These are phyloP conservation scores for Aleurites moluccanus DNA, from an alignment of 441 rosid species.

Conservation along the genomic window DNA sequence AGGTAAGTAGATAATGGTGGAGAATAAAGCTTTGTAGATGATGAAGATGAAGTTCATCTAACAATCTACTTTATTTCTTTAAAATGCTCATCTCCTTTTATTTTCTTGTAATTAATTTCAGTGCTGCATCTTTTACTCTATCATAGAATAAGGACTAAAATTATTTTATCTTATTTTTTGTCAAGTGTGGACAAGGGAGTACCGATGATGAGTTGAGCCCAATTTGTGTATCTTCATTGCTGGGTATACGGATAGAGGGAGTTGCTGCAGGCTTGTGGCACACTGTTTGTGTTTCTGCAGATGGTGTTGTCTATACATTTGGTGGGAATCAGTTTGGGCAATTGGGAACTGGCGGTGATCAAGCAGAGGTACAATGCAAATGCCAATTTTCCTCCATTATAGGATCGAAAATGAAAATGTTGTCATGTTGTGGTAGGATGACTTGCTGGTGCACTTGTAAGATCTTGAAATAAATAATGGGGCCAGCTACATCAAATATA, in stretches of 20 bases:
- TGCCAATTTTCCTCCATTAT: background rate
- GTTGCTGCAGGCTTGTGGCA: slow-evolving; percentile 98
- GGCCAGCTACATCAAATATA: background rate
- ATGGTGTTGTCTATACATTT: slow-evolving; percentile 86
- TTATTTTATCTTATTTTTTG: slow-evolving; percentile 24
- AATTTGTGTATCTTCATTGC: slow-evolving; percentile 77
- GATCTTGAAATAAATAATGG: background rate
- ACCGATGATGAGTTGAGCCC: slow-evolving; percentile 94
- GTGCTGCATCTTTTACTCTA: slow-evolving; percentile 19
- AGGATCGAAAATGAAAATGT: background rate
- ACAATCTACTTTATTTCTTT: slow-evolving; percentile 33
- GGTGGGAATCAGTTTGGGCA: slow-evolving; percentile 99
- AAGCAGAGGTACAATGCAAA: slow-evolving; percentile 74
- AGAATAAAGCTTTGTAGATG: slow-evolving; percentile 51
- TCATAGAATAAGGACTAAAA: slow-evolving; percentile 15
- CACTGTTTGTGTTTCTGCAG: slow-evolving; percentile 77
- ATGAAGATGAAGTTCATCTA: slow-evolving; percentile 55
- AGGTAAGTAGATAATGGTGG: slow-evolving; percentile 68
- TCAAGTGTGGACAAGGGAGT: slow-evolving; percentile 96
- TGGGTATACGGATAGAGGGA: slow-evolving; percentile 70
- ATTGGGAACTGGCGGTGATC: slow-evolving; percentile 93
- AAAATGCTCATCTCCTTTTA: slow-evolving; percentile 7
- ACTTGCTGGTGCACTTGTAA: background rate
- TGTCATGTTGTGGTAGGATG: background rate
- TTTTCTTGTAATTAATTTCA: slow-evolving; percentile 12